Conservation (phyloP, 2,329 filamentous ascomycete species). For the Monascus ruber region DNA sequence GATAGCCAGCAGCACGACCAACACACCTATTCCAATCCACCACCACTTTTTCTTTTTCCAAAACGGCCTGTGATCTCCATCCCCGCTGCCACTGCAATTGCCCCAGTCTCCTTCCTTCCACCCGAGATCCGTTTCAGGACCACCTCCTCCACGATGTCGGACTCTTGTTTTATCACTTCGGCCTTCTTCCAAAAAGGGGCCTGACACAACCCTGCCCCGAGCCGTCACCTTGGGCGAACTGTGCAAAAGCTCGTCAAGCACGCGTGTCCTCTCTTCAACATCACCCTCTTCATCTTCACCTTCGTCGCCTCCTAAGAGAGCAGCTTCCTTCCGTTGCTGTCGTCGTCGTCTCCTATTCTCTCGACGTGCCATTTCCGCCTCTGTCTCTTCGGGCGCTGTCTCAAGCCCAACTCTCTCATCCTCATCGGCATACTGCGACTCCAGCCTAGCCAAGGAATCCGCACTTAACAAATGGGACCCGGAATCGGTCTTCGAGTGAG, state of each 20-base stretch:
- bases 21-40: slow-evolving; percentile 46
- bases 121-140: slow-evolving; percentile 32
- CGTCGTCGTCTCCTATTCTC: slow-evolving; percentile 13
- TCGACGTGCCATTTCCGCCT: background rate
- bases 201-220: slow-evolving; percentile 57
- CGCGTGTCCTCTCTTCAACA: slow-evolving; percentile 6
- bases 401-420: too few species aligned
- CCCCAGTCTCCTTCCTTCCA: slow-evolving; percentile 39
- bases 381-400: too few species aligned
- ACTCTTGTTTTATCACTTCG: slow-evolving; percentile 38
- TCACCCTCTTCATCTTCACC: slow-evolving; percentile 10
- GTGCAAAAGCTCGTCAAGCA: slow-evolving; percentile 10
- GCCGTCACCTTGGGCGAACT: slow-evolving; percentile 32
- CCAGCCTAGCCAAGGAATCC: slow-evolving; percentile 17
- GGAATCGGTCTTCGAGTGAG: slow-evolving; percentile 10
- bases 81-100: slow-evolving; percentile 12
- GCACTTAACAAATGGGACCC: slow-evolving; percentile 33
- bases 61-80: slow-evolving; percentile 10
- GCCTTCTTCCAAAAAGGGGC: slow-evolving; percentile 58
- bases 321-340: background rate
- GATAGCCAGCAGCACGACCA: slow-evolving; percentile 50
- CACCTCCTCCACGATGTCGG: slow-evolving; percentile 28
- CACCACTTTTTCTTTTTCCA: slow-evolving; percentile 33
- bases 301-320: background rate
- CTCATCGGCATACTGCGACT: too few species aligned